Percentiles rank a stretch among this genome's conserved stretches.
Conservation (phyloP, 148 eudicot genomes). For the Nepenthes mirabilis region DNA sequence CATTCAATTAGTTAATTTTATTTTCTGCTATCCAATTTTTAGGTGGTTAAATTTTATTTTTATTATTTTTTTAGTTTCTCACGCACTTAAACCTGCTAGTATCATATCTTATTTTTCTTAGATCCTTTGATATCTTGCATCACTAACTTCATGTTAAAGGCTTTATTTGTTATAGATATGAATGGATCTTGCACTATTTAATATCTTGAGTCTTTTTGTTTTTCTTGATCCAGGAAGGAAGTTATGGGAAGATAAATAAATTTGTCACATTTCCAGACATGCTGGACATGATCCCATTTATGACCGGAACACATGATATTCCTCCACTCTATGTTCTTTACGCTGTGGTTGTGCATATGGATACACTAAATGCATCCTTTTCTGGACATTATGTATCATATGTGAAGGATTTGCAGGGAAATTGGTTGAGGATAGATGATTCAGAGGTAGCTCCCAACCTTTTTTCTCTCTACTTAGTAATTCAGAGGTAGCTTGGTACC, state of each 20-base stretch:
- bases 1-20: too few species aligned
- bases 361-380: constrained; percentile 86
- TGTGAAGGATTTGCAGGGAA: constrained; percentile 73
- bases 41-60: too few species aligned
- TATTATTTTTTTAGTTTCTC: too few species aligned
- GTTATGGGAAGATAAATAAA: constrained; percentile 84
- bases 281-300: constrained; percentile 87
- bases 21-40: too few species aligned
- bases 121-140: too few species aligned
- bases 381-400: constrained; percentile 89
- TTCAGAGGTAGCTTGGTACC: constrained; percentile 46
- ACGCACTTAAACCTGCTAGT: too few species aligned
- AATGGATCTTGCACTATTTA: not conserved
- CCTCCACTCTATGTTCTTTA: constrained; percentile 91
- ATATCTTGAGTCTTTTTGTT: constrained; percentile 1
- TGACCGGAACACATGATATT: constrained; percentile 72
- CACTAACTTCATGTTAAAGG: too few species aligned
- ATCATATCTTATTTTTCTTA: too few species aligned
- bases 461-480: constrained; percentile 8
- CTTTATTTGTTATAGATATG: too few species aligned
- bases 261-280: constrained; percentile 82
- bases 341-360: constrained; percentile 86
- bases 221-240: constrained; percentile 52
- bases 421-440: constrained; percentile 85
- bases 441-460: constrained; percentile 42